Evolutionary conservation across 2,329 filamentous ascomycete genomes (phyloP).

Genomic region (Plectosphaerella sp.): DNA sequence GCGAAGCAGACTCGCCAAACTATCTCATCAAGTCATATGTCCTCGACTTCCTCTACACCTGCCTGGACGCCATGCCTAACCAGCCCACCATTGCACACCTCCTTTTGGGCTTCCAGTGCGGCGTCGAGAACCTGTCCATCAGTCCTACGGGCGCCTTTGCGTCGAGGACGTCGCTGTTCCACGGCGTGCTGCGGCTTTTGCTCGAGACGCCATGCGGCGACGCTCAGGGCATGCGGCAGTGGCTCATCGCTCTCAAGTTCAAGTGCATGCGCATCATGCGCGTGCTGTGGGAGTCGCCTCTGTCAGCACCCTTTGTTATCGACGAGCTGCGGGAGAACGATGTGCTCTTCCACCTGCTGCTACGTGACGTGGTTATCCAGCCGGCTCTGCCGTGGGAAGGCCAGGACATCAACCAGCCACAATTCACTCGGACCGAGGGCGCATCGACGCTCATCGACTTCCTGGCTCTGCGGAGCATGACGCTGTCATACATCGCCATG

Average conservation of each 20-base stretch:
- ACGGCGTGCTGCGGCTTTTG: conserved; percentile 70
- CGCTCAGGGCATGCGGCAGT: conserved; percentile 57
- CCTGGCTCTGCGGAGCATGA: conserved; percentile 68
- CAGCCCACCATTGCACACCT: conserved; percentile 87
- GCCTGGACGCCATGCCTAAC: conserved; percentile 68
- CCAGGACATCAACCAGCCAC: conserved; percentile 49
- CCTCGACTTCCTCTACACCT: conserved; percentile 79
- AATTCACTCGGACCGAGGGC: conserved; percentile 66
- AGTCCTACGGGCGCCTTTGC: conserved; percentile 67
- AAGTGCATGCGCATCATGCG: conserved; percentile 70
- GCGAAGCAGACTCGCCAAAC: conserved; percentile 62
- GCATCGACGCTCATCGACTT: conserved; percentile 72
- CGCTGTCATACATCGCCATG: conserved; percentile 79
- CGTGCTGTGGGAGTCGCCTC: conserved; percentile 75
- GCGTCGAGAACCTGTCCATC: conserved; percentile 64
- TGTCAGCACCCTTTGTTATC: conserved; percentile 73
- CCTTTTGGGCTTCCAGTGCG: conserved; percentile 81
- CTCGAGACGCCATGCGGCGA: conserved; percentile 63
- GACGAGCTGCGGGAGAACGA: conserved; percentile 75
- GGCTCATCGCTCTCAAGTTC: conserved; percentile 66
- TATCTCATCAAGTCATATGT: conserved; percentile 82
- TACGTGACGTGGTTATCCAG: conserved; percentile 66
- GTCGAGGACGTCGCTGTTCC: conserved; percentile 72
- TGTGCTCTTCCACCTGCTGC: conserved; percentile 73
- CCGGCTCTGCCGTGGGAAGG: conserved; percentile 72